phyloP scores from a whole-genome alignment of 2,329 filamentous ascomycete genomes.

The Neofusicoccum umdonicola region DNA sequence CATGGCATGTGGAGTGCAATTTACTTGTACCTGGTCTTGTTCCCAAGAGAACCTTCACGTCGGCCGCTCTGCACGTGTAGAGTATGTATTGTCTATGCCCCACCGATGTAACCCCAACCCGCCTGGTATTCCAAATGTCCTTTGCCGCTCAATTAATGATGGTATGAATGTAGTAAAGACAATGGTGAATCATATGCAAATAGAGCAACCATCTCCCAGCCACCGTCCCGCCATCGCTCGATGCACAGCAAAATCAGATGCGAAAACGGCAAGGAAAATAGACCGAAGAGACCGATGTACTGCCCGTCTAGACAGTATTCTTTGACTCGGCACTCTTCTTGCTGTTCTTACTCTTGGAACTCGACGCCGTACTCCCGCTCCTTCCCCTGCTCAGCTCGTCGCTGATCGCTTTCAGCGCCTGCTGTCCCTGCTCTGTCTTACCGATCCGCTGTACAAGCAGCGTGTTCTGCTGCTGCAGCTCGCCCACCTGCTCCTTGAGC shows the following conservation, averaged over 20 bases:
- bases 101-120: conserved; percentile 1
- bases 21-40: background rate
- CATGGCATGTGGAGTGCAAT: background rate
- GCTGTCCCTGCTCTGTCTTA: conserved; percentile 35
- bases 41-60: no score
- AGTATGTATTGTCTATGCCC: background rate
- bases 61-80: background rate
- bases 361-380: conserved; percentile 20
- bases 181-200: background rate
- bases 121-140: background rate
- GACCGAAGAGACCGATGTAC: background rate
- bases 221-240: background rate
- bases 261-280: background rate
- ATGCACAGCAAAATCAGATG: background rate
- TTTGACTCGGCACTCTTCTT: background rate
- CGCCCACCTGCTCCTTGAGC: conserved; percentile 51
- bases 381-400: conserved; percentile 28
- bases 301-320: background rate
- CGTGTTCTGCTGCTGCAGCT: conserved; percentile 59
- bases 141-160: background rate
- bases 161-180: conserved; percentile 5
- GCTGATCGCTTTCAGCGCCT: conserved; percentile 32
- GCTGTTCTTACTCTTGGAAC: conserved; percentile 10
- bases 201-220: background rate
- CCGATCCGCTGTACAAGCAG: conserved; percentile 47